Percentiles rank a stretch among this genome's conserved stretches.
phyloP scores from a whole-genome alignment of 2,329 filamentous ascomycete species.

The Colletotrichum acutatum region DNA sequence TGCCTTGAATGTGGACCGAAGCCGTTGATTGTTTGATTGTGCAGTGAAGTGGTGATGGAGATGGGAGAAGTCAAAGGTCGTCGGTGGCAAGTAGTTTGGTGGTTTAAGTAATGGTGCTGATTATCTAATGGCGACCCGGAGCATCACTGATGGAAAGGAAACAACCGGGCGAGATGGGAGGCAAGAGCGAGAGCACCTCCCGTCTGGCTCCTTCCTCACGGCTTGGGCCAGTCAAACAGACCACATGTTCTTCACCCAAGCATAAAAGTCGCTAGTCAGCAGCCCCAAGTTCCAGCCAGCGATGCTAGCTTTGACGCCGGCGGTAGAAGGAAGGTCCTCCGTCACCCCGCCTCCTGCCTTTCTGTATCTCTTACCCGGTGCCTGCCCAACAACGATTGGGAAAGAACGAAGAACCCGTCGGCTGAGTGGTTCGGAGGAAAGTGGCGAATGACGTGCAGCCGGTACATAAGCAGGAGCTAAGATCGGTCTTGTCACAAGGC shows the following conservation, averaged over 20 bases:
- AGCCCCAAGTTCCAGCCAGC: not conserved
- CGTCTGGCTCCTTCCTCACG: not conserved
- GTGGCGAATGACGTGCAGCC: conserved; percentile 22
- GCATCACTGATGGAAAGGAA: not conserved
- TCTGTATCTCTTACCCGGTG: not conserved
- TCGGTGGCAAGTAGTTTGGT: not conserved
- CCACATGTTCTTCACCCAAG: conserved; percentile 13
- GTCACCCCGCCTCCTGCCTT: not conserved
- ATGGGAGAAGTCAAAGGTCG: not conserved
- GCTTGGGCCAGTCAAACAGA: conserved; percentile 6
- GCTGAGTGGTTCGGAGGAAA: not conserved
- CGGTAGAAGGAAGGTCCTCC: conserved; percentile 5
- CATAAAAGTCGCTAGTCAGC: conserved; percentile 11
- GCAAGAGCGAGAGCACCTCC: not conserved
- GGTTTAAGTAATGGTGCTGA: conserved; percentile 22
- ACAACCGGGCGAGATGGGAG: not conserved
- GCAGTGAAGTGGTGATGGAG: conserved; percentile 13
- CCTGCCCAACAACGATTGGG: not conserved
- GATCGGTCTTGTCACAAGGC: not conserved
- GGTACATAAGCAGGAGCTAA: not conserved
- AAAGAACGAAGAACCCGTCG: not conserved
- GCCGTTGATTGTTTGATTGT: not conserved
- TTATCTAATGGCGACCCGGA: conserved; percentile 21
- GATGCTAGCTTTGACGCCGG: conserved; percentile 12
- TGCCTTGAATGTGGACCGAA: not conserved